Conservation (phyloP, 2,329 filamentous ascomycete species). For the Aspergillus ustus region DNA sequence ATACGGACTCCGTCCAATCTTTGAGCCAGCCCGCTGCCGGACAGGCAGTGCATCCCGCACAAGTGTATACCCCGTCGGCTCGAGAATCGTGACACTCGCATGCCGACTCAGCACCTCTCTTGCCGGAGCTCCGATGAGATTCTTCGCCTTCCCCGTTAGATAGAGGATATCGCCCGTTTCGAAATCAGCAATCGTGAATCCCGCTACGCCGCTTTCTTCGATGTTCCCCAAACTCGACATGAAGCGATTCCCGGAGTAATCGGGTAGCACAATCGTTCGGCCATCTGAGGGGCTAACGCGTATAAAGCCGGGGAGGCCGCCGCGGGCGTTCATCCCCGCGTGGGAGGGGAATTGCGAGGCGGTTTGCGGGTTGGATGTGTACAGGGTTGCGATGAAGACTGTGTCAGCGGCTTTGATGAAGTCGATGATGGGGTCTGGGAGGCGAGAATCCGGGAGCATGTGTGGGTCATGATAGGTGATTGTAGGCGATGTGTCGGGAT, state of each 20-base stretch:
- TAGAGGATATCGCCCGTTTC: slow-evolving; percentile 30
- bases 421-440: not conserved
- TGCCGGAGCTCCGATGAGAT: slow-evolving; percentile 2
- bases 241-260: slow-evolving; percentile 12
- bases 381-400: slow-evolving; percentile 1
- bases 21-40: not conserved
- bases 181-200: slow-evolving; percentile 29
- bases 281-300: not conserved
- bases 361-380: not conserved
- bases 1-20: slow-evolving; percentile 1
- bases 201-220: slow-evolving; percentile 22
- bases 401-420: slow-evolving; percentile 8
- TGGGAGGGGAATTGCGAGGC: not conserved
- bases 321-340: slow-evolving; percentile 12
- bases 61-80: not conserved
- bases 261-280: not conserved
- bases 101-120: not conserved
- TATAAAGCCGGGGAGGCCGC: slow-evolving; percentile 2
- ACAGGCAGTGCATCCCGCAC: not conserved
- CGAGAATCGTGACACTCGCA: not conserved
- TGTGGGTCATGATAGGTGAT: not conserved
- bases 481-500: not conserved
- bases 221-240: slow-evolving; percentile 25
- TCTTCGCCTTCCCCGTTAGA: slow-evolving; percentile 27
- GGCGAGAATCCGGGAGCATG: not conserved